Base-by-base conservation (phyloP, 192 early-diverging fungal species). In the Ambispora gerdemannii region DNA sequence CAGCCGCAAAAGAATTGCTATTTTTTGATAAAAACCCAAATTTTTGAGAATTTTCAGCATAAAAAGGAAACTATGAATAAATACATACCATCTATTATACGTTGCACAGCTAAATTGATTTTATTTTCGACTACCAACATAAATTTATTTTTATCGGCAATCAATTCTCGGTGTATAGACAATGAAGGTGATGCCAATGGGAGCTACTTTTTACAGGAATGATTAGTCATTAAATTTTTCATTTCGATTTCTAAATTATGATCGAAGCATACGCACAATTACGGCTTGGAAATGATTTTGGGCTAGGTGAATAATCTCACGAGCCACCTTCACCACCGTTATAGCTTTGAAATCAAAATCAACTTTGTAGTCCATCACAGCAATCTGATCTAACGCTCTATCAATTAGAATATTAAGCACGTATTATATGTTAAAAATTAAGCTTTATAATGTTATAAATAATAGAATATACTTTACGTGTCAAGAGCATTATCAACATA, bases 401-500 rank as follows among this genome's bases (percentile, higher is more conserved):
- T 0, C 8, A 17, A 13, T 24, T 7, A 56, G 27, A n/a, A n/a
- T n/a, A n/a, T n/a, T n/a, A n/a, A n/a, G n/a, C n/a, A n/a, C n/a
- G n/a, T n/a, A n/a, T n/a, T n/a, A n/a, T n/a, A n/a, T n/a, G n/a
- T n/a, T n/a, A n/a, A n/a, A n/a, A n/a, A n/a, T n/a, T n/a, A n/a
- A n/a, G n/a, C n/a, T n/a, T n/a, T n/a, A n/a, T n/a, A n/a, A n/a
- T n/a, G n/a, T n/a, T n/a, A n/a, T n/a, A n/a, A 35, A 55, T 30
- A 11, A 81, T 27, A 3, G 35, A 72, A 13, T 35, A 68, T 36
- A 53, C n/a, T 74, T 72, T 82, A 86, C 80, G 81, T 78, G 30
- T 98, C 95, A 47, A 97, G 73, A 11, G 92, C 91, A 6, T 83
- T 85, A 55, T 93, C 89, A 55, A 98, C 71, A 69, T 95, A 98